These are phyloP conservation scores for Zymoseptoria passerinii DNA, from an alignment of 2,329 filamentous ascomycete genomes.

Conservation along the genomic window DNA sequence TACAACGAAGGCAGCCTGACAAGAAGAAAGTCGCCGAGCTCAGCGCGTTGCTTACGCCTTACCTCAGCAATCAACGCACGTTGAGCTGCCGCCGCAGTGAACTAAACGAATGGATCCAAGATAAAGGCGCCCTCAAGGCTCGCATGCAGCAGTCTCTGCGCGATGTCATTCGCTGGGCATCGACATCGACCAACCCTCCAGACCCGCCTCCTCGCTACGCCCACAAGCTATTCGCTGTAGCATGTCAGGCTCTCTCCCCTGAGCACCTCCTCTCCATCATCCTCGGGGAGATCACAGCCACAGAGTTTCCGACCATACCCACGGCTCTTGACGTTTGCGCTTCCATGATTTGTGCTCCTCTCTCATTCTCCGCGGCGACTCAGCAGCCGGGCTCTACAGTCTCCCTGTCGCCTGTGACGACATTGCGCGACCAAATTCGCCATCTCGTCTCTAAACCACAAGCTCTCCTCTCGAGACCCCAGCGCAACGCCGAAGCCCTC, in stretches of 20 bases:
- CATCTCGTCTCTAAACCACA: slow-evolving; percentile 45
- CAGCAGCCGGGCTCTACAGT: slow-evolving; percentile 25
- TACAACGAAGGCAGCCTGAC: slow-evolving; percentile 58
- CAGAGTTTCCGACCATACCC: slow-evolving; percentile 50
- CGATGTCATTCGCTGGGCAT: slow-evolving; percentile 58
- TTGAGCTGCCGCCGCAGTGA: slow-evolving; percentile 57
- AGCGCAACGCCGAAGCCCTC: slow-evolving; percentile 47
- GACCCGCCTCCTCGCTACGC: slow-evolving; percentile 58
- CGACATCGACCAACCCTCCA: slow-evolving; percentile 33
- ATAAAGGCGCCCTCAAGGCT: slow-evolving; percentile 26
- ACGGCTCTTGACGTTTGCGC: slow-evolving; percentile 61
- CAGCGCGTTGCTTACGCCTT: slow-evolving; percentile 53
- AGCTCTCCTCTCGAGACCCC: slow-evolving; percentile 50
- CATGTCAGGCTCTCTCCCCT: slow-evolving; percentile 54
- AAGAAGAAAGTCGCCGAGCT: slow-evolving; percentile 62
- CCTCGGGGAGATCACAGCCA: slow-evolving; percentile 57
- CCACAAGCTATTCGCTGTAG: slow-evolving; percentile 59
- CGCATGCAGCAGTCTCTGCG: slow-evolving; percentile 55
- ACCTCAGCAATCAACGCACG: slow-evolving; percentile 52
- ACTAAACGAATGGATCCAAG: slow-evolving; percentile 53
- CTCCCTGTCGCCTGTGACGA: slow-evolving; percentile 31
- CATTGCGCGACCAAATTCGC: slow-evolving; percentile 23
- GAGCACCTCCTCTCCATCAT: slow-evolving; percentile 53
- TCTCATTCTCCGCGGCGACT: slow-evolving; percentile 25
- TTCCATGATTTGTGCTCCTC: slow-evolving; percentile 60